Evolutionary conservation across 768 basidiomycete genomes (phyloP), one percentile per base, ranked within the genome.

Genomic region (Candolleomyces eurysporus): DNA sequence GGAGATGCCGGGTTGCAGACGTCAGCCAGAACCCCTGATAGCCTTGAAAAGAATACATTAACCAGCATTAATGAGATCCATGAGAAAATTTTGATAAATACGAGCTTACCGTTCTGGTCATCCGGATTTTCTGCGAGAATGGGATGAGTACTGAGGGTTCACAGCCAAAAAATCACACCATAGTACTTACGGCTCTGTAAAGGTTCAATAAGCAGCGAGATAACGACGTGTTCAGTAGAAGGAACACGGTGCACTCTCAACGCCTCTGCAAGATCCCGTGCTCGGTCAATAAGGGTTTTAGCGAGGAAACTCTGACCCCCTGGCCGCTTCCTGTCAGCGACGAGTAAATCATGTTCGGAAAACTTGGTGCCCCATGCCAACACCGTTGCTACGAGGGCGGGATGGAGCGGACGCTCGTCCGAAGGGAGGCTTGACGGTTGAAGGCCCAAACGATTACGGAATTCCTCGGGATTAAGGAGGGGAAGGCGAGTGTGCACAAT

Each of bases 301-400:
- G 92, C 90, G 7, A 98, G 76, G 42, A 85, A 72, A 72, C 94
- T 94, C 69, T 92, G 89, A 6, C 86, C 85, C 50, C 81, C 77
- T 53, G 84, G 86, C 61, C 86, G 85, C 55, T 83, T 78, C 48
- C 94, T 83, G 76, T 96, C 95, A 39, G 86, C 84, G 21, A 88
- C 81, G 51, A 97, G 85, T 62, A 94, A 75, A 0, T 90, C 88
- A 69, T 96, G 92, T 67, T 97, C 95, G 4, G 93, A 94, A 72
- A 96, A 96, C 67, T 94, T 94, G 42, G 92, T 88, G 31, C 95
- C 95, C 90, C 91, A 96, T 0, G 94, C 92, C 57, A 97, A 78
- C 9, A 95, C 89, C 1, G 91, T 89, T 6, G 95, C 95, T 55
- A 96, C 83, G 21, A 95, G 79, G 5, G 89, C 87, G 40, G 87